Base-by-base conservation (phyloP, 805 yeast genomes). In the Ogataea minuta region DNA sequence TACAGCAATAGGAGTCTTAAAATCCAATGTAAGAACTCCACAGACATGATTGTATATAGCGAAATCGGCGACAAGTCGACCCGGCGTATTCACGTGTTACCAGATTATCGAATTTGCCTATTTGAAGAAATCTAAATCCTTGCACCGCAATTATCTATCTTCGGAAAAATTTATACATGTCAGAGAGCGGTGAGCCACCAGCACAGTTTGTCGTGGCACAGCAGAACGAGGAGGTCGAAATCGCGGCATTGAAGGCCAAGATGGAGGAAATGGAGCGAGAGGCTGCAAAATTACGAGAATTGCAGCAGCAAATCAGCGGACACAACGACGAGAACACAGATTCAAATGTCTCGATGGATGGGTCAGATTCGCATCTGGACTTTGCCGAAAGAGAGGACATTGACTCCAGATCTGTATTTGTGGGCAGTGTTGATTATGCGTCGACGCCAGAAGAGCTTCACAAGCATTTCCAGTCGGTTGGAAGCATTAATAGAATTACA, bases 361-460 rank as follows among this genome's bases (percentile, higher is more conserved):
- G 32, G 11, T 24, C 36, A 23, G 42, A 43, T 12, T 34, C 46
- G 12, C 52, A 50, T 16, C 23, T 46, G 30, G 56, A 51, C 28
- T 47, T 55, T 19, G 53, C 56, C 10, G 62, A 60, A 42, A 77
- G 74, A 53, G 76, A 74, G 49, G 89, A 81, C 39, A 72, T 80
- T n/a, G 95, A 87, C 57, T 70, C 83, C 4, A 74, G 89, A 46
- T 80, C 89, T 4, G 71, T 88, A 15, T 88, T 79, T 62, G 89
- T 87, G 16, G 95, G 95, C 3, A 85, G 84, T 52, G 93, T 88
- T 17, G 95, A 87, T 56, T 86, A 82, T 57, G 81, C 75, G 9
- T 63, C 90, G 12, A 78, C 86, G 6, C 90, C 95, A 17, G 81
- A 81, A 49, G 95, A 87, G 50, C 68, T 88, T 26, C 91, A 85